A percentile compares a stretch with the other conserved stretches of the same genome.
Evolutionary conservation across 306 rosid species (phyloP).

Genomic region (Vigna unguiculata): DNA sequence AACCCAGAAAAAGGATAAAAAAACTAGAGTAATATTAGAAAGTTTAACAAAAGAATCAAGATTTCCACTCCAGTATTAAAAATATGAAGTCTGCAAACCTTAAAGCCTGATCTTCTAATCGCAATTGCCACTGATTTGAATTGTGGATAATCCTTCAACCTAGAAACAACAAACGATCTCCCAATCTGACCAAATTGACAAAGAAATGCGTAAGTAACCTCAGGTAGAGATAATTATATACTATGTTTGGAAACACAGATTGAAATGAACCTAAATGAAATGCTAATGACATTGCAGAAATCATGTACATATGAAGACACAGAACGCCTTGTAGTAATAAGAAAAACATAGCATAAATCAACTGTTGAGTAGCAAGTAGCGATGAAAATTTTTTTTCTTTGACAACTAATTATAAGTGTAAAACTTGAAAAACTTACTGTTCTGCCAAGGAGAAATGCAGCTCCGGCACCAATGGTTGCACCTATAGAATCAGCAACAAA

Average conservation of each 20-base stretch:
- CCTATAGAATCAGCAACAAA: constrained; percentile 95
- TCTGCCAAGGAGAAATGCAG: constrained; percentile 95
- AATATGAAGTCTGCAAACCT: constrained; percentile 57
- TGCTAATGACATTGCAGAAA: constrained; percentile 19
- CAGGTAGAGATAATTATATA: constrained; percentile 15
- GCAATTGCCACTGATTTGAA: constrained; percentile 91
- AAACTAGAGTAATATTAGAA: neutral
- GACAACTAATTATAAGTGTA: constrained; percentile 17
- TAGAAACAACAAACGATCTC: constrained; percentile 84
- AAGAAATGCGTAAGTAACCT: constrained; percentile 32
- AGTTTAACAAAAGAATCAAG: constrained; percentile 10
- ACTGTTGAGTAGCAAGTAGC: constrained; percentile 5
- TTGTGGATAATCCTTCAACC: constrained; percentile 93
- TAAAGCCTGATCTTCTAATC: constrained; percentile 78
- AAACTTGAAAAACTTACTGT: constrained; percentile 66
- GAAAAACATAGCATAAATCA: constrained; percentile 14
- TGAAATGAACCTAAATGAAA: constrained; percentile 30
- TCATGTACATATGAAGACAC: constrained; percentile 3
- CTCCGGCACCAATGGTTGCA: constrained; percentile 90
- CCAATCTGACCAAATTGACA: constrained; percentile 75
- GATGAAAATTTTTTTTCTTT: no score
- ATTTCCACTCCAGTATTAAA: constrained; percentile 12
- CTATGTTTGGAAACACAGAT: constrained; percentile 22
- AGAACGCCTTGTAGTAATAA: constrained; percentile 23
- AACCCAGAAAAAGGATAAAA: constrained; percentile 25